Base-by-base conservation (phyloP, 345 rosid genomes). In the Populus davidiana region DNA sequence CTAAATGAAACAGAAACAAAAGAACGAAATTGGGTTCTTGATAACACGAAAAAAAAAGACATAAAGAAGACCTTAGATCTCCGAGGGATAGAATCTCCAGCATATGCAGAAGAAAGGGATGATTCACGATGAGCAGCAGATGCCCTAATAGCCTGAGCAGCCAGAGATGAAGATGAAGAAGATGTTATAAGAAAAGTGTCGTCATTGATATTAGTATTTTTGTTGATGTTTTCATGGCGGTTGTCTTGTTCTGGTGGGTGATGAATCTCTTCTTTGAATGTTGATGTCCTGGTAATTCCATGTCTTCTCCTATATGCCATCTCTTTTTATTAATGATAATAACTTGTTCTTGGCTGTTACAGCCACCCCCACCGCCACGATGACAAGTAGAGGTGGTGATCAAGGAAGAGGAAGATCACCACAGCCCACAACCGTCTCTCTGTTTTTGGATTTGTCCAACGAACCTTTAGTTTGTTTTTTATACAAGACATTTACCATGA, bases 241-340 rank as follows among this genome's bases (percentile, higher is more conserved):
- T 70, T 59, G 71, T 81, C 81, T 20, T 61, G 79, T 1, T 73
- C 75, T 0, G 92, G 85, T 14, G 85, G 82, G 54, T 79, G 75
- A 66, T 78, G 74, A 72, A 84, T 79, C 76, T 96, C 98, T 77
- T 96, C 99, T 73, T 86, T 89, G 89, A 96, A 91, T 16, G 98
- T 96, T 10, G 97, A 78, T 23, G 97, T 80, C 73, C 91, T 89
- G n/a, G 87, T 77, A 27, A 89, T 83, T 41, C 97, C 99, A 47
- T 92, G 98, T 85, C 88, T 91, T 82, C 99, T 89, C 86, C 99
- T 85, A 71, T 94, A 96, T 59, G 99, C 99, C 98, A 96, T 96
- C 54, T 67, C 36, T 25, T 67, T 35, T 21, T 52, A 17, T 14
- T 23, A 39, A 21, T 20, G 8, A 18, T 33, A 50, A 18, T 41